phyloP scores from a whole-genome alignment of 352 stramenopile genomes.

The Poterioochromonas sp. region DNA sequence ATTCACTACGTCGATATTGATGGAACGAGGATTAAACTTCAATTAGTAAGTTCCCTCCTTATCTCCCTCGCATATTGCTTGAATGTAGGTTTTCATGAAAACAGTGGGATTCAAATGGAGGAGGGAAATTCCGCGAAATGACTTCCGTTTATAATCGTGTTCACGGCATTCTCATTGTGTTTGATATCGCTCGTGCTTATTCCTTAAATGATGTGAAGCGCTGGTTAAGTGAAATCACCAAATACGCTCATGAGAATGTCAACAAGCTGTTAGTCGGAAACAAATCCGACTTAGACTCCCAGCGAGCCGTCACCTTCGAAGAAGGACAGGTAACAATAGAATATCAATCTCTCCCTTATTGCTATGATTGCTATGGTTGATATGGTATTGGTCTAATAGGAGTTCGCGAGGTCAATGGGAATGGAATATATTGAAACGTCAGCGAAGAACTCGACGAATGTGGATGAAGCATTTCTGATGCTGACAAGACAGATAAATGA shows the following conservation, averaged over 20 bases:
- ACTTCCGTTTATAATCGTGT: conserved; percentile 97
- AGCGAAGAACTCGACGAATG: conserved; percentile 91
- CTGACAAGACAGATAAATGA: conserved; percentile 77
- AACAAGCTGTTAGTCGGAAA: conserved; percentile 95
- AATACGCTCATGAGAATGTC: conserved; percentile 88
- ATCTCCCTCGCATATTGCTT: background rate
- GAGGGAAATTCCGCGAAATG: conserved; percentile 96
- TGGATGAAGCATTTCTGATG: conserved; percentile 58
- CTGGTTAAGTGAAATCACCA: conserved; percentile 79
- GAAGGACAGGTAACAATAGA: no score
- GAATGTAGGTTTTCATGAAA: background rate
- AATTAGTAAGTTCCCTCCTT: conserved; percentile 69
- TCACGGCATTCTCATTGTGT: conserved; percentile 93
- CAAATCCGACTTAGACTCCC: conserved; percentile 93
- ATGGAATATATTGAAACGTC: conserved; percentile 94
- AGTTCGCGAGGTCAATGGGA: conserved; percentile 75
- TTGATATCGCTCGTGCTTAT: conserved; percentile 75
- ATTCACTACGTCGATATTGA: conserved; percentile 96
- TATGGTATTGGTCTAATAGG: conserved; percentile 70
- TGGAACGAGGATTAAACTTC: conserved; percentile 96
- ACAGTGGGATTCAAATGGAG: conserved; percentile 78
- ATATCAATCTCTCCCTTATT: no score
- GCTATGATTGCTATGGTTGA: no score
- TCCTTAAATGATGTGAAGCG: conserved; percentile 96
- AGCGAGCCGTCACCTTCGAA: conserved; percentile 85